Base-by-base conservation (phyloP, 805 yeast species). In the Candida maltosa region DNA sequence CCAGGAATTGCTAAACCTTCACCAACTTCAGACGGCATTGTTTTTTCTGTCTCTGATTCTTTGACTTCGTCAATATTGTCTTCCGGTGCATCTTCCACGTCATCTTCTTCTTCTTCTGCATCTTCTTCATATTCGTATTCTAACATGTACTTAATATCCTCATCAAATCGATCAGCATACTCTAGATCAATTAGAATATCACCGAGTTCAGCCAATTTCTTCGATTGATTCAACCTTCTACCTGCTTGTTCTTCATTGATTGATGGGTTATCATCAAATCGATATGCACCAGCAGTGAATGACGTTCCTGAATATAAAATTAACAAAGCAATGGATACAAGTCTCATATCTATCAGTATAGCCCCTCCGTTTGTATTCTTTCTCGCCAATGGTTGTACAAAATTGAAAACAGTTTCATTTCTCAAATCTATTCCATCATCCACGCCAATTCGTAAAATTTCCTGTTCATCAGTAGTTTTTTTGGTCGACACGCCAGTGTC, bases 301-400 rank as follows among this genome's bases (percentile, higher is more conserved):
- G 47, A 29, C 3, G 48, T 40, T 9, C 60, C 60, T 21, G 52
- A 41, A 19, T 60, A 55, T 19, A 51, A 30, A 6, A 61, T 45
- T 26, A 63, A 52, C 52, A 80, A 60, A 2, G 80, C 75, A 3
- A 80, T 75, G 22, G 78, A 73, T 38, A 76, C 74, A 33, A 77
- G 64, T 45, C 82, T 64, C 51, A 78, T 69, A 50, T 80, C 86
- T 4, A 76, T 69, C 47, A 59, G 65, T 20, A 82, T 51, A 0
- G 83, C 69, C 3, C 91, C 89, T 34, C 71, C 70, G 15, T 80
- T 76, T 15, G 69, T 54, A 11, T 54, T 51, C 37, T 75, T 71
- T 41, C 89, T 62, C 1, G 81, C 84, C 58, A 77, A 72, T 2
- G 89, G 88, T 15, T 80, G 77, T 66, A 78, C 68, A 49, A 79